Evolutionary conservation across 2,329 filamentous ascomycete species (phyloP).

Genomic region (Plectosphaerella sp.): DNA sequence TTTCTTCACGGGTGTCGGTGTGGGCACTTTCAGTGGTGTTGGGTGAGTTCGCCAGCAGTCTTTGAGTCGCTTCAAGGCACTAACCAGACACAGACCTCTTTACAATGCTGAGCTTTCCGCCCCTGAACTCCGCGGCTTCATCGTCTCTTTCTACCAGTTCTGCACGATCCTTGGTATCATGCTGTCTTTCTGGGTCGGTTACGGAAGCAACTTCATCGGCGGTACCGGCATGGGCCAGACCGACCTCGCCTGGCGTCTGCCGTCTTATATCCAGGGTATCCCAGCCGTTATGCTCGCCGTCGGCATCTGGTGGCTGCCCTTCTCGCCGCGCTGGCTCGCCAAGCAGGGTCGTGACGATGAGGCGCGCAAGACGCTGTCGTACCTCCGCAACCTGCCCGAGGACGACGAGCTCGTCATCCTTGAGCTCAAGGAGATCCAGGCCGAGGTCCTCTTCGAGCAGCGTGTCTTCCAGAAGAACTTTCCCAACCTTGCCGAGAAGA

Average conservation of each 20-base stretch:
- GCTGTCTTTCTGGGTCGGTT: slow-evolving; percentile 43
- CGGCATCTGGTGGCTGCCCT: slow-evolving; percentile 32
- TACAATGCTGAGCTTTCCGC: slow-evolving; percentile 51
- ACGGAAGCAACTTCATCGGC: slow-evolving; percentile 41
- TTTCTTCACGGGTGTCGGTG: slow-evolving; percentile 44
- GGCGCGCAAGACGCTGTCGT: slow-evolving; percentile 42
- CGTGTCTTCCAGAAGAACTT: slow-evolving; percentile 37
- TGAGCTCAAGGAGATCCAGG: slow-evolving; percentile 37
- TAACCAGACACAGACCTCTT: slow-evolving; percentile 23
- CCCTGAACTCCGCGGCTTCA: slow-evolving; percentile 61
- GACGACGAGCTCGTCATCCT: slow-evolving; percentile 56
- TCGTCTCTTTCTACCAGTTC: slow-evolving; percentile 62
- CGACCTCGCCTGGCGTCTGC: slow-evolving; percentile 38
- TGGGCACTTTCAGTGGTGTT: slow-evolving; percentile 41
- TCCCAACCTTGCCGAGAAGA: slow-evolving; percentile 35
- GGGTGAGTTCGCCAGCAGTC: slow-evolving; percentile 11
- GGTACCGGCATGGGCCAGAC: slow-evolving; percentile 37
- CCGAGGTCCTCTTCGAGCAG: slow-evolving; percentile 37
- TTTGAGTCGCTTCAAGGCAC: background rate
- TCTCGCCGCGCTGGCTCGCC: slow-evolving; percentile 33
- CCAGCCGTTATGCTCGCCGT: slow-evolving; percentile 27
- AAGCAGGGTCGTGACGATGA: slow-evolving; percentile 26
- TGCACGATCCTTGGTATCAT: slow-evolving; percentile 55
- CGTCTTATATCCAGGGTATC: slow-evolving; percentile 39
- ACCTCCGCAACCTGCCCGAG: slow-evolving; percentile 55